A percentile compares a stretch with the other conserved stretches of the same genome.
These are phyloP conservation scores for Colletotrichum shisoi DNA, from an alignment of 2,329 filamentous ascomycete species.

Conservation along the genomic window DNA sequence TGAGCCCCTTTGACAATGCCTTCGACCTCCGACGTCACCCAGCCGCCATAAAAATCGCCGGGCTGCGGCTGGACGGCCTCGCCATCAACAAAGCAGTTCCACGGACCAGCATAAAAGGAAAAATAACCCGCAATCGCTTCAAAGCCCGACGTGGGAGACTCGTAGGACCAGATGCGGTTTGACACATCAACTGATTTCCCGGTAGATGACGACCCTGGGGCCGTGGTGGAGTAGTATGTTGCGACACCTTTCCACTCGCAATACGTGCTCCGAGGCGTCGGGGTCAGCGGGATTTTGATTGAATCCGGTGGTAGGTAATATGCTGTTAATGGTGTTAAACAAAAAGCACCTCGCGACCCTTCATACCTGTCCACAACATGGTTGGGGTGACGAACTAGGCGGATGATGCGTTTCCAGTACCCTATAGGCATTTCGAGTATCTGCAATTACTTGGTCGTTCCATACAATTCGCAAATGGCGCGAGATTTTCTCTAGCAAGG, in stretches of 20 bases:
- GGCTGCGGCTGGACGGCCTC: slow-evolving; percentile 67
- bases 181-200: slow-evolving; percentile 50
- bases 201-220: slow-evolving; percentile 47
- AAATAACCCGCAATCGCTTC: slow-evolving; percentile 63
- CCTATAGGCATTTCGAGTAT: slow-evolving; percentile 68
- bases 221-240: slow-evolving; percentile 63
- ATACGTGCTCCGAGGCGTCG: slow-evolving; percentile 55
- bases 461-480: slow-evolving; percentile 66
- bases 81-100: slow-evolving; percentile 69
- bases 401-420: slow-evolving; percentile 70
- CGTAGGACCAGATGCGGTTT: slow-evolving; percentile 68
- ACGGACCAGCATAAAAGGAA: slow-evolving; percentile 67
- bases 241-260: slow-evolving; percentile 70
- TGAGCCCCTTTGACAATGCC: slow-evolving; percentile 57
- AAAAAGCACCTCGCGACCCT: neutral
- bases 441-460: slow-evolving; percentile 62
- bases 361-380: slow-evolving; percentile 1
- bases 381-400: slow-evolving; percentile 56
- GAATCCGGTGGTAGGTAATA: slow-evolving; percentile 66
- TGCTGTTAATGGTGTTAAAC: slow-evolving; percentile 48
- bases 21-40: slow-evolving; percentile 68
- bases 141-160: slow-evolving; percentile 61
- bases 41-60: slow-evolving; percentile 70
- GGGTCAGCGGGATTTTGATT: slow-evolving; percentile 57
- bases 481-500: slow-evolving; percentile 61